Base-by-base conservation (phyloP, 2,329 filamentous ascomycete genomes). In the Pseudogymnoascus sp. region DNA sequence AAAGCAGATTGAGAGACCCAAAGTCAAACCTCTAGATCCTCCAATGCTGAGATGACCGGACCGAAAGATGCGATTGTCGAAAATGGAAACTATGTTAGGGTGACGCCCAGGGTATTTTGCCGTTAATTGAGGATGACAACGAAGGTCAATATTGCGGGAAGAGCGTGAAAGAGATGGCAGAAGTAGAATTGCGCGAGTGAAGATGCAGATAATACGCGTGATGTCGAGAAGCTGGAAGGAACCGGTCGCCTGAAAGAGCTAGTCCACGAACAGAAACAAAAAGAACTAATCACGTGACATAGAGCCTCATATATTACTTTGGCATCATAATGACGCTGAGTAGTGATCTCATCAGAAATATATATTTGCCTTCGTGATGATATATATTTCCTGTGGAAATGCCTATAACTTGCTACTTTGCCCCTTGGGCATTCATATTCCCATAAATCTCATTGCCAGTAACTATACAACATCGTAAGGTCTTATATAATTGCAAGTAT, bases 1-100 rank as follows among this genome's bases (percentile, higher is more conserved):
- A 68, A 70, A 72, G 68, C 65, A 71, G 69, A 69, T 69, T 64
- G 71, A 71, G 66, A 71, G 69, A 72, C 69, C 69, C 68, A 67
- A 68, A 65, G 68, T 70, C 71, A 72, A 73, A 72, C 70, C 71
- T 72, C 71, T 67, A 64, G 66, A 62, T 68, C 66, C 66, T 65
- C 65, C 68, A 68, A 69, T 64, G 64, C 24, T 39, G 54, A 58
- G 54, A 36, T 33, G 47, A 54, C 47, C 47, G 47, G 29, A 54
- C 47, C 29, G 47, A 33, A 54, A 33, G 47, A 33, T 54, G 47
- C 29, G 29, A 33, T 50, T 50, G 47, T 11, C 26, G n/a, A 54
- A 17, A 54, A 10, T 54, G 33, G 29, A 9, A n/a, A n/a, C 17
- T 33, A 17, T 26, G n/a, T 33, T 33, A 54, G 29, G 29, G n/a